phyloP scores from a whole-genome alignment of 2,329 filamentous ascomycete genomes.

The Beauveria varroae region DNA sequence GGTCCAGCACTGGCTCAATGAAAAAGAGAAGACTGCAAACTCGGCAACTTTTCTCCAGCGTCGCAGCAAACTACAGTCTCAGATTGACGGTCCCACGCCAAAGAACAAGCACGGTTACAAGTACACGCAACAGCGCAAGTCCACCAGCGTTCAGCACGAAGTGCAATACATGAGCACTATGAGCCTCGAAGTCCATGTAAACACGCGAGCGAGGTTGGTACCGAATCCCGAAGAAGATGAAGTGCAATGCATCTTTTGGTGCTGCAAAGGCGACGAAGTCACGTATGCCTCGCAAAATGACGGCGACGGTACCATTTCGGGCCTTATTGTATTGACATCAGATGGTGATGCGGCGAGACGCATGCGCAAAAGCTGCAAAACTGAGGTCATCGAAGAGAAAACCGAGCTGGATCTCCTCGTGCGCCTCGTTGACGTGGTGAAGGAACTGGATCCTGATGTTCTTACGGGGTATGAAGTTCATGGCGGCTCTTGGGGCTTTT shows the following conservation, averaged over 20 bases:
- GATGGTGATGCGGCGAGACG: constrained; percentile 50
- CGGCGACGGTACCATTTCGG: constrained; percentile 49
- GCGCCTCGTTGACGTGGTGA: constrained; percentile 79
- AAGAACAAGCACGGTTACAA: constrained; percentile 76
- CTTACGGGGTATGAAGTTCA: constrained; percentile 94
- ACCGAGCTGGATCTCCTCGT: constrained; percentile 81
- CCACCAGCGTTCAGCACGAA: constrained; percentile 73
- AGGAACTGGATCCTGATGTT: constrained; percentile 79
- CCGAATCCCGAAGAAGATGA: constrained; percentile 90
- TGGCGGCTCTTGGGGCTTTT: constrained; percentile 87
- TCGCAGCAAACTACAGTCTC: constrained; percentile 51
- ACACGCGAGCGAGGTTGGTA: constrained; percentile 70
- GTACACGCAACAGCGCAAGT: constrained; percentile 69
- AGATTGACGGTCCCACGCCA: constrained; percentile 85
- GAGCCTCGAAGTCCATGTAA: constrained; percentile 89
- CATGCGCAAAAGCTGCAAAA: constrained; percentile 52
- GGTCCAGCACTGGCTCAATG: constrained; percentile 38
- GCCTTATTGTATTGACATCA: constrained; percentile 65
- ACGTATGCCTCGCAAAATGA: constrained; percentile 25
- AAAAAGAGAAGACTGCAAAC: constrained; percentile 4
- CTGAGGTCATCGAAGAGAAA: constrained; percentile 65
- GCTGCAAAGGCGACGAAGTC: constrained; percentile 67
- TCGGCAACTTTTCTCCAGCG: constrained; percentile 18
- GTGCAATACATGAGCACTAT: constrained; percentile 94
- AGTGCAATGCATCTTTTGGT: constrained; percentile 85